phyloP scores from a whole-genome alignment of 139 green algal species.

The Coelastrella sp. region DNA sequence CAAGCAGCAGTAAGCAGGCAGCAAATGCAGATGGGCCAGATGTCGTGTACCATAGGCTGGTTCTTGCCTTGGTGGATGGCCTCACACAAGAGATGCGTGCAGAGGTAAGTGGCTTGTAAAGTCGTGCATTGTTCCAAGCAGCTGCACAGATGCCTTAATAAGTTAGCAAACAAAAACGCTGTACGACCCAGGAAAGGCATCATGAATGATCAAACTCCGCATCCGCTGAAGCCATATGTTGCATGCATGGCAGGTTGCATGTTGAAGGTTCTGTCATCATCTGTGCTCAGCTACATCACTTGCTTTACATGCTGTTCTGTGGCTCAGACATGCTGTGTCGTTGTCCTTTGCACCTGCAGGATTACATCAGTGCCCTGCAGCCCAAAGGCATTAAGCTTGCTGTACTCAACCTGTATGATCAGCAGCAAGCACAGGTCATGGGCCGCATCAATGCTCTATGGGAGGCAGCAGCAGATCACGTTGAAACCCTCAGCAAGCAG shows the following conservation, averaged over 20 bases:
- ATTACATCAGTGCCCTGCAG: conserved; percentile 51
- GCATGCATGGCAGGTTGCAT: too few relatives aligned
- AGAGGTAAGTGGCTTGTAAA: background rate
- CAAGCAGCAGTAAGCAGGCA: too few relatives aligned
- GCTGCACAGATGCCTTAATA: background rate
- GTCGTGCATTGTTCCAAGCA: too few relatives aligned
- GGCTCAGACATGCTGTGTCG: background rate
- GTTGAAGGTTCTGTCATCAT: too few relatives aligned
- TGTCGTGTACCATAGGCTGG: conserved; percentile 16
- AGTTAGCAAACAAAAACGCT: too few relatives aligned
- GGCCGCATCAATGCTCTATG: conserved; percentile 48
- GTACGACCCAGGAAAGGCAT: too few relatives aligned
- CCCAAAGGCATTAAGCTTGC: conserved; percentile 52
- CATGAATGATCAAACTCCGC: too few relatives aligned
- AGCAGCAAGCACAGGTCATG: conserved; percentile 49
- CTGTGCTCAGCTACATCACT: too few relatives aligned
- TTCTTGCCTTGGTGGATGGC: conserved; percentile 60
- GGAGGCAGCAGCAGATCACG: conserved; percentile 13
- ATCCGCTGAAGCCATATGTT: too few relatives aligned
- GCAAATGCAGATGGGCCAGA: background rate
- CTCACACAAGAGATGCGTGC: conserved; percentile 55
- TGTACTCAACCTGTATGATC: conserved; percentile 60
- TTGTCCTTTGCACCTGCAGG: background rate
- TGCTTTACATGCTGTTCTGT: too few relatives aligned
- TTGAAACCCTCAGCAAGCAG: conserved; percentile 46